Base-by-base conservation (phyloP, 2,329 filamentous ascomycete genomes). In the Exserohilum turcica region DNA sequence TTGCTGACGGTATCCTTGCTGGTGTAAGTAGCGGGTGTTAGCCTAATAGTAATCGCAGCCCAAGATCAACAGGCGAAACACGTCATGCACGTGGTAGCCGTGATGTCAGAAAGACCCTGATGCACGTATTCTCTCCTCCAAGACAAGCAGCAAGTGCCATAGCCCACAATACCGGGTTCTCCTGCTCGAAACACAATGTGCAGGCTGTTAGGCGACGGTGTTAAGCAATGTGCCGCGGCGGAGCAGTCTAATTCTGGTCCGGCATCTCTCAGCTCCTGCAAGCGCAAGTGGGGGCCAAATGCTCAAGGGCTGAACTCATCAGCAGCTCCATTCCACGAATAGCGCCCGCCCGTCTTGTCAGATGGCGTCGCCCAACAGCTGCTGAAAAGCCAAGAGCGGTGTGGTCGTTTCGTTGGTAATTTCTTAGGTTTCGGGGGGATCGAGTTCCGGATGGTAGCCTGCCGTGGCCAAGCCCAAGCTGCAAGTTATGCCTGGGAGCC, bases 71-170 rank as follows among this genome's bases (percentile, higher is more conserved):
- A 31, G 48, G 43, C 29, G 48, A 54, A 52, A 64, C 54, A 54
- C 64, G 66, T 67, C 64, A 66, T 67, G 65, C 61, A 62, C 62
- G 56, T 58, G 63, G 59, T 57, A 44, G 47, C 37, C 35, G 55
- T 67, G 58, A 66, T 65, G 62, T 66, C 63, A 64, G 57, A 46
- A 28, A 32, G 33, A 46, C 33, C 15, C 24, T 21, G 15, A n/a
- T 44, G 37, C 42, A 24, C 48, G n/a, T 33, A 43, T 38, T 18
- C 13, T 45, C 35, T 37, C 29, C 24, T 40, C 38, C 27, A 12
- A 18, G 37, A n/a, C 18, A 18, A 13, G 3, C n/a, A 1, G 5
- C 29, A 19, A 29, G 33, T 40, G 29, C 35, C 28, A 40, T 50
- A 19, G 15, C 33, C 18, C 24, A 31, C 12, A 16, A 16, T 43